Evolutionary conservation across 495 filamentous ascomycete genomes (phyloP).

Genomic region (Hypoxylon intermedium): DNA sequence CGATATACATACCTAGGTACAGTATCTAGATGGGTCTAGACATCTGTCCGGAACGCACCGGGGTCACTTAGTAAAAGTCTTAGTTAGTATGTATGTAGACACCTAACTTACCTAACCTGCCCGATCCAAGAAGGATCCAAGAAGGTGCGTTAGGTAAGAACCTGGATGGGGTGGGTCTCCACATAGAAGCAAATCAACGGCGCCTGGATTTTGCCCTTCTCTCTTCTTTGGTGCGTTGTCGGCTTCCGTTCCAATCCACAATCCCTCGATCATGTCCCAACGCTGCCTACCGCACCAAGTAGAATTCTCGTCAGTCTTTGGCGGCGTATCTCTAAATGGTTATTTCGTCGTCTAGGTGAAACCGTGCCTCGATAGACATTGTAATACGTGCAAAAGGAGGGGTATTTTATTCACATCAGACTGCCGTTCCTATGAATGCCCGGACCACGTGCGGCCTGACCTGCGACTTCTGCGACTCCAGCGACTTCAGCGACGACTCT

Average conservation of each 20-base stretch:
- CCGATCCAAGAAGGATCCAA: background rate
- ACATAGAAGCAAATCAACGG: slow-evolving; percentile 30
- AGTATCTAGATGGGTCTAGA: too few species aligned
- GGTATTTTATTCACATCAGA: slow-evolving; percentile 9
- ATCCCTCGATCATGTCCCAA: slow-evolving; percentile 32
- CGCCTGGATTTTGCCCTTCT: slow-evolving; percentile 24
- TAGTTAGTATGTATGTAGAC: too few species aligned
- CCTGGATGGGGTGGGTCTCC: slow-evolving; percentile 27
- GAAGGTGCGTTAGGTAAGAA: slow-evolving; percentile 18
- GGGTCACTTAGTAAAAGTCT: too few species aligned
- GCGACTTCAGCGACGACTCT: slow-evolving; percentile 18
- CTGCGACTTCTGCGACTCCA: slow-evolving; percentile 12
- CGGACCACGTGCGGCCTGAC: slow-evolving; percentile 26
- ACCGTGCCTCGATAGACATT: background rate
- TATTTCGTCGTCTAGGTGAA: slow-evolving; percentile 15
- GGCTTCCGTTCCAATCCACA: slow-evolving; percentile 16
- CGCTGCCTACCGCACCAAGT: slow-evolving; percentile 24
- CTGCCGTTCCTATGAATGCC: slow-evolving; percentile 28
- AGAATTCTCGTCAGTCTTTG: slow-evolving; percentile 23
- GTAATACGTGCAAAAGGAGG: slow-evolving; percentile 1
- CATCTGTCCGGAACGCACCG: too few species aligned
- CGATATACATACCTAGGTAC: too few species aligned
- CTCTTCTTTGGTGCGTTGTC: slow-evolving; percentile 26
- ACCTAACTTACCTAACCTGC: background rate
- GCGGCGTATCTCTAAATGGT: slow-evolving; percentile 19